phyloP scores from a whole-genome alignment of 176 grass and related monocot species.

The Paspalum notatum region DNA sequence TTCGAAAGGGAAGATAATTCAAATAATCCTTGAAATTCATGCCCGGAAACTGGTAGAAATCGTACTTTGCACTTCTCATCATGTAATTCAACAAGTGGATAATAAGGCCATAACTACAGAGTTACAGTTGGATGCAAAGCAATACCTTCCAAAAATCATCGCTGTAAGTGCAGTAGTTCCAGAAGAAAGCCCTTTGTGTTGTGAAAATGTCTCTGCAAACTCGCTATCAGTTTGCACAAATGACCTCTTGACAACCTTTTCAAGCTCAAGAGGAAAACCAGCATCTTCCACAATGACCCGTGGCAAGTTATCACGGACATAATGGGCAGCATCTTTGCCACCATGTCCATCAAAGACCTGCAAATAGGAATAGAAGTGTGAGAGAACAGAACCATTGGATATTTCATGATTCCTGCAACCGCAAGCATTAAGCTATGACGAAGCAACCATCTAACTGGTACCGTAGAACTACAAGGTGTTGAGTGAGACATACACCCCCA shows the following conservation, averaged over 20 bases:
- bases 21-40: neutral
- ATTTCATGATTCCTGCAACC: constrained; percentile 17
- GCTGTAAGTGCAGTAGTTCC: constrained; percentile 89
- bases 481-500: neutral
- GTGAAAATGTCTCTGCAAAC: constrained; percentile 71
- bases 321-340: constrained; percentile 91
- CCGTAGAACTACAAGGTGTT: neutral
- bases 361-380: neutral
- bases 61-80: neutral
- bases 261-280: constrained; percentile 88
- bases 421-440: neutral
- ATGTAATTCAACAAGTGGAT: neutral
- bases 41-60: neutral
- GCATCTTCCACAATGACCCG: constrained; percentile 87
- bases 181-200: constrained; percentile 53
- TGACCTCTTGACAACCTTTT: constrained; percentile 75
- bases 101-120: neutral
- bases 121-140: neutral
- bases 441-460: neutral
- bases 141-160: constrained; percentile 95
- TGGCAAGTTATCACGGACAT: constrained; percentile 94
- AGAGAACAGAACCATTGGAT: neutral
- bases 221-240: constrained; percentile 84
- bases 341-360: constrained; percentile 97
- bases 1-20: neutral